Evolutionary conservation across 352 stramenopile genomes (phyloP), one percentile per base, ranked within the genome.

Genomic region (Phytophthora chlamydospora): DNA sequence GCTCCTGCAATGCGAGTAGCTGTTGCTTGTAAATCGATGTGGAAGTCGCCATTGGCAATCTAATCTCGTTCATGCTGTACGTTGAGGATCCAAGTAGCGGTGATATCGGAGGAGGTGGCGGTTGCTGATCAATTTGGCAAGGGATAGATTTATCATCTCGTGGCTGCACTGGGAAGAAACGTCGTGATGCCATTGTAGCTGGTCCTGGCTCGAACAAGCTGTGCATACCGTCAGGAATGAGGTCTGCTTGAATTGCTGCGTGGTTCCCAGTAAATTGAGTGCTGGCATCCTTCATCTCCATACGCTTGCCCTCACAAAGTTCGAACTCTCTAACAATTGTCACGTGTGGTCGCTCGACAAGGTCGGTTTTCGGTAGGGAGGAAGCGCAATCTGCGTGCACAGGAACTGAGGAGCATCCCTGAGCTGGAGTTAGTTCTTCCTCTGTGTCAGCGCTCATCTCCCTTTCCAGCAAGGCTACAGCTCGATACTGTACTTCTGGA

Each of bases 251-350:
- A 36, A 90, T 85, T 7, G 54, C 69, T 14, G 81, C 81, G 53
- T 92, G 83, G 42, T 92, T 92, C 13, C 83, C 83, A 3, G 83
- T 92, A 55, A 78, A 90, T 35, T 92, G 83, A 35, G 80, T 92
- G 24, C 66, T 77, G 8, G 75, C 83, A 19, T 92, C 83, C 64
- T 72, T 75, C 72, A 78, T 92, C 51, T 90, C 80, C 1, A 76
- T 53, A 6, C 42, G 56, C 3, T 17, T 31, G 7, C 32, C 50
- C 27, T 41, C 29, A 0, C 64, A 27, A 4, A 53, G 27, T 14
- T 80, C 57, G 31, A 85, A 90, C 29, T 75, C 79, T 27, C 83
- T 79, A 3, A 92, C 51, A 31, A 92, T 90, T 19, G 66, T 47
- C 9, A 91, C 60, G 16, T 57, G 69, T 21, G 51, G 19, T 33